These are phyloP conservation scores for Nemania abortiva DNA, from an alignment of 2,329 filamentous ascomycete species.

Conservation along the genomic window DNA sequence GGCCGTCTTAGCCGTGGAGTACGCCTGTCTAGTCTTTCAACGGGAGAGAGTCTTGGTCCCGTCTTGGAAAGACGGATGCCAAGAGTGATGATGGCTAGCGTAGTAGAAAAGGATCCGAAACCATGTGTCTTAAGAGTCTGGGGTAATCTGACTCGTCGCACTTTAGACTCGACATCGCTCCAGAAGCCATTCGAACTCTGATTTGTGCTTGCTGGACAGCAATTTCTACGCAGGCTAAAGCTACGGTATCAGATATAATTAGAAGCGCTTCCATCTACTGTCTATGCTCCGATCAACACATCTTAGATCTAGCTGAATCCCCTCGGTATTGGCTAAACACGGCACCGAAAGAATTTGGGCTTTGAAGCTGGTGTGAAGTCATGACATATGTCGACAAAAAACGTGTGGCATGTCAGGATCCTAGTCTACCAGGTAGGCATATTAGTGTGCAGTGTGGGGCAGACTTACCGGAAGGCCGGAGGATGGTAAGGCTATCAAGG, in stretches of 20 bases:
- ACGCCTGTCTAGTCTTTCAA: neutral
- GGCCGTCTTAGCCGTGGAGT: too few species aligned
- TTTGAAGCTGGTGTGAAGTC: neutral
- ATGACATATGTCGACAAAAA: neutral
- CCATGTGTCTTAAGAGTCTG: neutral
- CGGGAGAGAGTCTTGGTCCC: neutral
- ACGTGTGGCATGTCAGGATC: neutral
- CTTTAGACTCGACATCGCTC: neutral
- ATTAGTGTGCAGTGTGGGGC: neutral
- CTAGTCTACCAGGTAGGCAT: neutral
- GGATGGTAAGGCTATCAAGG: conserved; percentile 1
- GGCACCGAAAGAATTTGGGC: neutral
- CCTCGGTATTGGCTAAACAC: neutral
- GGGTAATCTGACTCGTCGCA: neutral
- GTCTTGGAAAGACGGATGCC: neutral
- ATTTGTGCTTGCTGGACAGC: neutral
- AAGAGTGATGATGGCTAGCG: neutral
- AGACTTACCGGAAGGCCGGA: neutral
- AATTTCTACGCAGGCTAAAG: neutral
- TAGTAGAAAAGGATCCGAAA: neutral
- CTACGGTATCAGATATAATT: neutral
- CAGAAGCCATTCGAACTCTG: neutral
- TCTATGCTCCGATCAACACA: neutral
- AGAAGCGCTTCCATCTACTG: neutral
- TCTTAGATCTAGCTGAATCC: neutral